phyloP scores from a whole-genome alignment of 441 rosid genomes.

The Adansonia rubrostipa region DNA sequence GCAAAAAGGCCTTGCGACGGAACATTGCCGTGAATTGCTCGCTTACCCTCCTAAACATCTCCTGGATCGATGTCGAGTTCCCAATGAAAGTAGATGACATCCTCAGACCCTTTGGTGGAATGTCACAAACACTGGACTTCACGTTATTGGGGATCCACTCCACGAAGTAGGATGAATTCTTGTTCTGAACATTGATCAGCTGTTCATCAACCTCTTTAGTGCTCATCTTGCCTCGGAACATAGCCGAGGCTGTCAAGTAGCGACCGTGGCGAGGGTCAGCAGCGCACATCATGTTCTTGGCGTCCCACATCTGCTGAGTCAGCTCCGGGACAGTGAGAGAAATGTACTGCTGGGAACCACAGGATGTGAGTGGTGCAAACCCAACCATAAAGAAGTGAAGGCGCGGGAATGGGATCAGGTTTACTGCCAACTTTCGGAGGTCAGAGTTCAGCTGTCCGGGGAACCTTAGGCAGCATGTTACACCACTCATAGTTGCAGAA shows the following conservation, averaged over 20 bases:
- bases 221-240: conserved; percentile 96
- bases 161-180: conserved; percentile 91
- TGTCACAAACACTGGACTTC: conserved; percentile 88
- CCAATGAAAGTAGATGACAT: conserved; percentile 76
- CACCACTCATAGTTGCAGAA: conserved; percentile 81
- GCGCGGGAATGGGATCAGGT: conserved; percentile 76
- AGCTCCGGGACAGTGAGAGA: conserved; percentile 83
- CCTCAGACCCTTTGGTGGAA: conserved; percentile 70
- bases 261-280: conserved; percentile 81
- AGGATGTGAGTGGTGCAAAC: conserved; percentile 74
- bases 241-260: conserved; percentile 86
- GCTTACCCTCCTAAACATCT: conserved; percentile 83
- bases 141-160: conserved; percentile 96
- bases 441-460: conserved; percentile 81
- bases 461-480: conserved; percentile 76
- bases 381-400: conserved; percentile 87
- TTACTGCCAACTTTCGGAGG: conserved; percentile 74
- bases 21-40: conserved; percentile 84
- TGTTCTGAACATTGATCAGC: conserved; percentile 88
- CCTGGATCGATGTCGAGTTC: conserved; percentile 81
- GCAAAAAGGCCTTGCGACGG: conserved; percentile 81
- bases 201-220: conserved; percentile 94
- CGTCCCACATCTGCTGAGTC: conserved; percentile 60
- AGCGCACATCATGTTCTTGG: conserved; percentile 53
- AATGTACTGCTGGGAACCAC: conserved; percentile 76